Percentiles rank a stretch among this genome's conserved stretches.
Evolutionary conservation across 2,329 filamentous ascomycete species (phyloP).

Genomic region (Ascochyta rabiei): DNA sequence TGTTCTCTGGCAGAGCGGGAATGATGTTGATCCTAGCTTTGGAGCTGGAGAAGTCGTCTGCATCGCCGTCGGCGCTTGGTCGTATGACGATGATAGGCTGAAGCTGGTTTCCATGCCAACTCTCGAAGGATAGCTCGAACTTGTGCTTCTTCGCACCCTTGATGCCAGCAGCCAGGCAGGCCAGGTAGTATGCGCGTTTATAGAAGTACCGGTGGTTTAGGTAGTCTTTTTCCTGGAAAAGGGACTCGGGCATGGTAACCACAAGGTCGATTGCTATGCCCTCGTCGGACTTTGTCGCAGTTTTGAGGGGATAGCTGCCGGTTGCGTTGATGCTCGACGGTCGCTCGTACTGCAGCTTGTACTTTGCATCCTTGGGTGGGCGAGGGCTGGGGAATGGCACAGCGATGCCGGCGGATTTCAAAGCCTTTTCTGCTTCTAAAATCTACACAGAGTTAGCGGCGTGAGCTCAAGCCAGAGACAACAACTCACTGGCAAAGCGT

Average conservation of each 20-base stretch:
- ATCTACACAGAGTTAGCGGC: slow-evolving; percentile 58
- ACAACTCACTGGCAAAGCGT: slow-evolving; percentile 52
- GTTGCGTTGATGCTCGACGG: slow-evolving; percentile 84
- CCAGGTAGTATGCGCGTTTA: slow-evolving; percentile 89
- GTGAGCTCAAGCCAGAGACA: neutral
- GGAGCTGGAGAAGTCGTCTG: slow-evolving; percentile 46
- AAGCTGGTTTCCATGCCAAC: slow-evolving; percentile 74
- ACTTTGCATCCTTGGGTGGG: slow-evolving; percentile 76
- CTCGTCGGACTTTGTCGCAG: slow-evolving; percentile 69
- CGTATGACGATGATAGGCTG: slow-evolving; percentile 68
- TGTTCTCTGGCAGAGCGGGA: slow-evolving; percentile 70
- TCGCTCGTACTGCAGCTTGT: slow-evolving; percentile 78
- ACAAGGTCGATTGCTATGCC: slow-evolving; percentile 77
- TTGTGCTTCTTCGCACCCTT: slow-evolving; percentile 61
- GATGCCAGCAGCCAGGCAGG: slow-evolving; percentile 76
- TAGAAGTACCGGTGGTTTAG: slow-evolving; percentile 93
- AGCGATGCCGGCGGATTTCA: slow-evolving; percentile 69
- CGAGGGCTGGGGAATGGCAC: slow-evolving; percentile 85
- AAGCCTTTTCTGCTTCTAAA: slow-evolving; percentile 68
- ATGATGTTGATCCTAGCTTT: slow-evolving; percentile 71
- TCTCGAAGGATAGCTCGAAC: slow-evolving; percentile 67
- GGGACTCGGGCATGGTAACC: slow-evolving; percentile 76
- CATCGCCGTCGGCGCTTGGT: slow-evolving; percentile 40
- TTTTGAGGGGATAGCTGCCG: slow-evolving; percentile 82
- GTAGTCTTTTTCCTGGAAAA: slow-evolving; percentile 96